A percentile compares a stretch with the other conserved stretches of the same genome.
phyloP scores from a whole-genome alignment of 805 yeast genomes.

The Kazachstania bromeliacearum region DNA sequence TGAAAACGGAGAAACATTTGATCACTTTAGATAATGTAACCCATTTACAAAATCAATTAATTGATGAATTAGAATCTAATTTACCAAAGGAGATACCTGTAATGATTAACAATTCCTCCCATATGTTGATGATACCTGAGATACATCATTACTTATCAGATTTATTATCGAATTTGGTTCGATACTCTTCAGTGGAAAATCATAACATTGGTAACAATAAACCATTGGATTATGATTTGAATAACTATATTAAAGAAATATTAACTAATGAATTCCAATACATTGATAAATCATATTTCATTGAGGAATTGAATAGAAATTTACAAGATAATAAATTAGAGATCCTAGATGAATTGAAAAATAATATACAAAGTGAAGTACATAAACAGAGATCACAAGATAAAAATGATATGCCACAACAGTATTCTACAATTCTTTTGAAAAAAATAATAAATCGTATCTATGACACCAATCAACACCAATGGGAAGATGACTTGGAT shows the following conservation, averaged over 20 bases:
- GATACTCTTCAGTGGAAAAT: constrained; percentile 3
- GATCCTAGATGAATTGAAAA: constrained; percentile 19
- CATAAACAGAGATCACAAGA: neutral
- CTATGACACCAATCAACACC: constrained; percentile 27
- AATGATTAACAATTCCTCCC: constrained; percentile 16
- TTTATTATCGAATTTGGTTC: constrained; percentile 11
- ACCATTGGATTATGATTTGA: constrained; percentile 18
- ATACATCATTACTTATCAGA: constrained; percentile 18
- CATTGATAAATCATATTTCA: constrained; percentile 21
- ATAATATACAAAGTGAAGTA: constrained; percentile 6
- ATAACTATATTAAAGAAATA: constrained; percentile 25
- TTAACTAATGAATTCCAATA: constrained; percentile 25
- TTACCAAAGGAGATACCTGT: constrained; percentile 28
- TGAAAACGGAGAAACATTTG: constrained; percentile 3
- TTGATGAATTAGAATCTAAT: constrained; percentile 12
- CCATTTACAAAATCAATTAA: constrained; percentile 15
- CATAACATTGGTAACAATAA: neutral
- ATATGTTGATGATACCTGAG: constrained; percentile 26
- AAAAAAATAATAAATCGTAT: constrained; percentile 23
- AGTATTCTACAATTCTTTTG: constrained; percentile 21
- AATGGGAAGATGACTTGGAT: constrained; percentile 30
- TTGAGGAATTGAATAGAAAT: constrained; percentile 21
- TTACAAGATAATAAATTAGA: constrained; percentile 21
- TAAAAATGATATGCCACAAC: constrained; percentile 4
- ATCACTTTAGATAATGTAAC: constrained; percentile 18